These are phyloP conservation scores for Notholithocarpus densiflorus DNA, from an alignment of 306 rosid species.

Conservation along the genomic window DNA sequence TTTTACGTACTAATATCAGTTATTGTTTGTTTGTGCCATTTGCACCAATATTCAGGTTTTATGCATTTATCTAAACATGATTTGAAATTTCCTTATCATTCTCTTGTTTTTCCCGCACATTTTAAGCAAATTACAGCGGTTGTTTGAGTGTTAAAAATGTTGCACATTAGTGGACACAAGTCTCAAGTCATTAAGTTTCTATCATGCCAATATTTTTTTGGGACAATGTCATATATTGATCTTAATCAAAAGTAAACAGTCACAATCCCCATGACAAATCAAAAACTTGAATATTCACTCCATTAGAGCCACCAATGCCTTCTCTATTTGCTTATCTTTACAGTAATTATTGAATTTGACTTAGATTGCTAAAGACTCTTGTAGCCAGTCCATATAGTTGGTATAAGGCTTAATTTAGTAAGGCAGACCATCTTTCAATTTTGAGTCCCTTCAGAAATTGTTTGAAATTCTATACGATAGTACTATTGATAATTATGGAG, in stretches of 20 bases:
- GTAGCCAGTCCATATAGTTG: not conserved
- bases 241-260: not conserved
- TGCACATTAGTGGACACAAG: not conserved
- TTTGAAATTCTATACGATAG: not conserved
- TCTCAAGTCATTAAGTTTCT: not conserved
- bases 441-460: not conserved
- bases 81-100: not conserved
- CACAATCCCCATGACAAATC: not conserved
- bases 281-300: not conserved
- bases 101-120: not conserved
- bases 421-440: not conserved
- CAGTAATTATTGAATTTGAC: not conserved
- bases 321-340: not conserved
- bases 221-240: not conserved
- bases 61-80: not conserved
- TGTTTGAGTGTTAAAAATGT: not conserved
- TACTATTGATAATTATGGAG: not conserved
- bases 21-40: not conserved
- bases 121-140: not conserved
- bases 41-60: not conserved
- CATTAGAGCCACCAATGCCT: not conserved
- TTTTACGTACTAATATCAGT: not conserved
- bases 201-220: not conserved
- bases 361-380: not conserved
- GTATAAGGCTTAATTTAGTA: not conserved